Conservation (phyloP, 768 basidiomycete species). For the Kwoniella europaea region DNA sequence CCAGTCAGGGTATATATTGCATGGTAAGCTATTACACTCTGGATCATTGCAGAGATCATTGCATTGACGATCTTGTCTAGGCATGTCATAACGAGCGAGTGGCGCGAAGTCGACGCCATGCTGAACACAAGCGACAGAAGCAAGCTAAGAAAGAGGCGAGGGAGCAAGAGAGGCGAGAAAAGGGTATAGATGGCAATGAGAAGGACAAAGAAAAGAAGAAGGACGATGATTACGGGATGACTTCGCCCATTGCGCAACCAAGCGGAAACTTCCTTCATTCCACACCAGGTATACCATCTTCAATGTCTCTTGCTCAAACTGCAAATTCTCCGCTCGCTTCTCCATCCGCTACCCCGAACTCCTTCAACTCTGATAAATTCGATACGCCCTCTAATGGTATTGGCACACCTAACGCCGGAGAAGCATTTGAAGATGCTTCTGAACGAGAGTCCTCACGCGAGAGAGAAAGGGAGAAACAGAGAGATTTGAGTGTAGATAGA, state of each 20-base stretch:
- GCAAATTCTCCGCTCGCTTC: slow-evolving; percentile 36
- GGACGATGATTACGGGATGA: slow-evolving; percentile 9
- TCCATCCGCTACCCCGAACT: slow-evolving; percentile 36
- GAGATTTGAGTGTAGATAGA: slow-evolving; percentile 33
- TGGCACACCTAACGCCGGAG: slow-evolving; percentile 16
- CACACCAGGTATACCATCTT: slow-evolving; percentile 28
- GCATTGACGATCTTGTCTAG: slow-evolving; percentile 60
- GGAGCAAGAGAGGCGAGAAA: slow-evolving; percentile 41
- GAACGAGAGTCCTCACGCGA: slow-evolving; percentile 20
- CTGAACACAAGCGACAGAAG: slow-evolving; percentile 79
- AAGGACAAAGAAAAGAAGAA: slow-evolving; percentile 24
- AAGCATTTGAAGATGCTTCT: slow-evolving; percentile 25
- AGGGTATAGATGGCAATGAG: slow-evolving; percentile 38
- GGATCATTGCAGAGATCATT: neutral
- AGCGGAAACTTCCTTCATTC: slow-evolving; percentile 20
- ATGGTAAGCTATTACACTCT: slow-evolving; percentile 60
- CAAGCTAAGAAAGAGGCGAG: slow-evolving; percentile 55
- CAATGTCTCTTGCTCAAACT: slow-evolving; percentile 20
- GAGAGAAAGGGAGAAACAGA: slow-evolving; percentile 15
- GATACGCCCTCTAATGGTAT: slow-evolving; percentile 20
- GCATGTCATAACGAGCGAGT: slow-evolving; percentile 97
- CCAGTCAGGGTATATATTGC: slow-evolving; percentile 93
- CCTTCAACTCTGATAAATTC: slow-evolving; percentile 33
- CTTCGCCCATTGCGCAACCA: slow-evolving; percentile 21
- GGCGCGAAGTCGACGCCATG: slow-evolving; percentile 85